phyloP scores from a whole-genome alignment of 441 rosid species.

The Populus tomentosa region DNA sequence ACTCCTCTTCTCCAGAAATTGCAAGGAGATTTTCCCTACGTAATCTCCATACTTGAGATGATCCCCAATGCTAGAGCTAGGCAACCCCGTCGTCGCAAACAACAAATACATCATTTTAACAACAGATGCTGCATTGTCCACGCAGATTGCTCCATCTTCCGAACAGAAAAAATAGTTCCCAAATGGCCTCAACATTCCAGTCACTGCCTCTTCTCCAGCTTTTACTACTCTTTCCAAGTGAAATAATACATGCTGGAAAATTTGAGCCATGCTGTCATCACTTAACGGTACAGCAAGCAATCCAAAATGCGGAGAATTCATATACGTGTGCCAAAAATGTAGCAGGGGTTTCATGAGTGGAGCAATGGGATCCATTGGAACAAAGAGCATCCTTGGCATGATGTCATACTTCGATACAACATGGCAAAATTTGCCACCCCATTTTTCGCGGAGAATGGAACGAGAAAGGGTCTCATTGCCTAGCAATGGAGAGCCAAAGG shows the following conservation, averaged over 20 bases:
- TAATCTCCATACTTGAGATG: slow-evolving; percentile 59
- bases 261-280: slow-evolving; percentile 15
- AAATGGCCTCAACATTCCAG: slow-evolving; percentile 50
- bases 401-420: slow-evolving; percentile 57
- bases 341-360: slow-evolving; percentile 26
- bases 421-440: slow-evolving; percentile 68
- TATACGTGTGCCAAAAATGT: slow-evolving; percentile 24
- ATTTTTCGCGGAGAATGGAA: slow-evolving; percentile 47
- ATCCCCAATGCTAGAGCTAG: slow-evolving; percentile 44
- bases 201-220: slow-evolving; percentile 7
- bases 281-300: background rate
- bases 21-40: slow-evolving; percentile 29
- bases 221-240: slow-evolving; percentile 6
- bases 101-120: slow-evolving; percentile 48
- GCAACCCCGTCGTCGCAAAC: slow-evolving; percentile 20
- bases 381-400: slow-evolving; percentile 49
- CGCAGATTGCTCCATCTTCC: slow-evolving; percentile 60
- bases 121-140: slow-evolving; percentile 50
- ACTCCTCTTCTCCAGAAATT: slow-evolving; percentile 39
- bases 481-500: slow-evolving; percentile 76
- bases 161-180: slow-evolving; percentile 70
- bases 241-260: slow-evolving; percentile 23
- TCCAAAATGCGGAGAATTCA: slow-evolving; percentile 19
- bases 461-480: slow-evolving; percentile 55
- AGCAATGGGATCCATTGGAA: slow-evolving; percentile 21